Percentiles rank a stretch among this genome's conserved stretches.
Evolutionary conservation across 2,329 filamentous ascomycete genomes (phyloP).

Genomic region (Colletotrichum abscissum): DNA sequence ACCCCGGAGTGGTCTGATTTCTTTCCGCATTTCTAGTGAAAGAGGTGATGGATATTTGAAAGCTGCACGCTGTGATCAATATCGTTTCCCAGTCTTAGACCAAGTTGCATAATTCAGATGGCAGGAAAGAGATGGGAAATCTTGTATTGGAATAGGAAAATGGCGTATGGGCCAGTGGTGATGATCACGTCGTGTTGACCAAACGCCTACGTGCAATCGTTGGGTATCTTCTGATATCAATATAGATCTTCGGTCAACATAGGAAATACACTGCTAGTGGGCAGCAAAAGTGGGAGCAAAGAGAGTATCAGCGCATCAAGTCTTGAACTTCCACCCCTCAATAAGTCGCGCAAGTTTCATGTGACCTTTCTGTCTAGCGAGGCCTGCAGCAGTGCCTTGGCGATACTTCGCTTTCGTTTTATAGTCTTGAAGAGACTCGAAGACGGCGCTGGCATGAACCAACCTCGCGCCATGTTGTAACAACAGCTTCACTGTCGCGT

Average conservation of each 20-base stretch:
- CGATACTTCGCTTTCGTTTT: conserved; percentile 35
- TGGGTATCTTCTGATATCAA: conserved; percentile 28
- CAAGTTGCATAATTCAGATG: background rate
- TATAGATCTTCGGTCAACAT: background rate
- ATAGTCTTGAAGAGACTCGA: conserved; percentile 37
- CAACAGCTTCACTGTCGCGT: conserved; percentile 41
- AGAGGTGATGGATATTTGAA: background rate
- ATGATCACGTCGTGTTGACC: background rate
- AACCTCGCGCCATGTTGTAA: conserved; percentile 38
- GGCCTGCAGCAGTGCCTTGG: conserved; percentile 40
- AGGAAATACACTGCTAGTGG: background rate
- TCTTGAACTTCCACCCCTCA: conserved; percentile 35
- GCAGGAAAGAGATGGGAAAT: background rate
- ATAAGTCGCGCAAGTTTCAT: conserved; percentile 33
- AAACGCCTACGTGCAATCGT: conserved; percentile 1
- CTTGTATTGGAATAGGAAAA: background rate
- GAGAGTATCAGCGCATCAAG: background rate
- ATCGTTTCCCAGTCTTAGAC: background rate
- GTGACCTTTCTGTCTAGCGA: conserved; percentile 39
- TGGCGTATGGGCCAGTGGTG: background rate
- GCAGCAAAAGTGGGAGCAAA: background rate
- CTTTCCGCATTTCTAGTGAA: conserved; percentile 37
- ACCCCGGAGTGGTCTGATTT: conserved; percentile 40
- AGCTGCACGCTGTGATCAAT: background rate
- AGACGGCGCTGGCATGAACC: conserved; percentile 39